These are phyloP conservation scores for Macrophomina tecta DNA, from an alignment of 2,329 filamentous ascomycete genomes.

Conservation along the genomic window DNA sequence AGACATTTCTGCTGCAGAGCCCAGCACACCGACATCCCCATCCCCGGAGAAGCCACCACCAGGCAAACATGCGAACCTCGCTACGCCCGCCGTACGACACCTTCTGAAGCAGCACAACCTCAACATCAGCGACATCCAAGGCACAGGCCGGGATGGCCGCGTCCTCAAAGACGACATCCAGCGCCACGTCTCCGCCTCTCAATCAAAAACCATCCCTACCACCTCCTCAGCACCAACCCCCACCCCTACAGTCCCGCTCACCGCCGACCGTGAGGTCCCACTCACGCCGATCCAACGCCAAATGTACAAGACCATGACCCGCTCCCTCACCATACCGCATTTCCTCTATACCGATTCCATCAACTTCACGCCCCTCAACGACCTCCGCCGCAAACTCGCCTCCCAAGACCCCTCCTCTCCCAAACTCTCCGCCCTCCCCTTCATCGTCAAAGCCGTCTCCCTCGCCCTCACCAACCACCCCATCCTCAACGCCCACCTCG, in stretches of 20 bases:
- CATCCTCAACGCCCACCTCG: constrained; percentile 84
- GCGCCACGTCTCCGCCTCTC: constrained; percentile 58
- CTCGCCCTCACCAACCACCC: constrained; percentile 82
- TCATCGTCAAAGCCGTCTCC: constrained; percentile 95
- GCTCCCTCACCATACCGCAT: constrained; percentile 87
- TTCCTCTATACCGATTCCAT: constrained; percentile 94
- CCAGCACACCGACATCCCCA: background rate
- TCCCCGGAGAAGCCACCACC: constrained; percentile 39
- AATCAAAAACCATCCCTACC: constrained; percentile 31
- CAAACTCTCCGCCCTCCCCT: constrained; percentile 81
- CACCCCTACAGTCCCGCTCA: constrained; percentile 38
- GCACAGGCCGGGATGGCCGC: constrained; percentile 88
- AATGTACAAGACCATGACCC: constrained; percentile 99
- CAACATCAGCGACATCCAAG: constrained; percentile 77
- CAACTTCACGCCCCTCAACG: constrained; percentile 76
- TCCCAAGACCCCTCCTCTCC: constrained; percentile 48
- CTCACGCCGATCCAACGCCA: constrained; percentile 82
- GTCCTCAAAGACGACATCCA: constrained; percentile 93
- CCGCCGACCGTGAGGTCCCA: constrained; percentile 69
- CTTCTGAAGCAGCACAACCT: constrained; percentile 80
- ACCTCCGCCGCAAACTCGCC: constrained; percentile 71
- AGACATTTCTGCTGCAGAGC: constrained; percentile 15
- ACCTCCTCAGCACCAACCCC: constrained; percentile 36
- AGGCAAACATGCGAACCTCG: constrained; percentile 74
- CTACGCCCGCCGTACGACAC: constrained; percentile 91